Evolutionary conservation across 202 grass and related monocot species (phyloP), one percentile per base, ranked within the genome.

Genomic region (Musa balbisiana): DNA sequence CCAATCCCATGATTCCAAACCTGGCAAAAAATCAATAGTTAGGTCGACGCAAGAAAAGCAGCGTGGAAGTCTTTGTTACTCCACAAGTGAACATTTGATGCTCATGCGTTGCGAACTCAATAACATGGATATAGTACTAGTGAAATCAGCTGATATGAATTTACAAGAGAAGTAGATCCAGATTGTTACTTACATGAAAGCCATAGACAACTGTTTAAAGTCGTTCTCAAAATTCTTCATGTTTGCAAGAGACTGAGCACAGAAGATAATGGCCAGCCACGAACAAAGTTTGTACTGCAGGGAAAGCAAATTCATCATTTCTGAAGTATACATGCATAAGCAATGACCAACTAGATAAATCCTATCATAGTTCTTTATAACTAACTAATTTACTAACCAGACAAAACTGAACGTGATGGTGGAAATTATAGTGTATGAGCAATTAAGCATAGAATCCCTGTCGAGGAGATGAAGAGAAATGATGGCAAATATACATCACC

Each of bases 171-270:
- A 14, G 24, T 43, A 25, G 12, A 4, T 10, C 26, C 43, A 62
- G 24, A 66, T 67, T 54, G 62, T 33, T 79, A 85, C 91, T 89
- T 82, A 94, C 95, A 99, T 99, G 62, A 94, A 94, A 83, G 95
- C 95, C 95, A 99, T 94, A 65, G 91, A 99, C 26, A 99, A 71
- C 78, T 99, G 95, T 84, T 99, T 99, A 24, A 94, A 83, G 81
- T 99, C 95, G 58, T 91, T 89, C 84, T 99, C 95, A 64, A 88
- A 92, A 83, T 94, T 99, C 83, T 88, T 99, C 95, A 99, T 94
- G 87, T 99, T 99, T 2, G 85, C 85, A 72, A 99, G 82, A 43
- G 95, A 94, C 76, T 94, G 95, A 24, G 87, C 91, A 50, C 95
- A 99, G 82, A 99, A 99, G 60, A 99, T 94, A 80, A 99, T 92